phyloP scores from a whole-genome alignment of 2,329 filamentous ascomycete genomes.

The Chalara sp. region DNA sequence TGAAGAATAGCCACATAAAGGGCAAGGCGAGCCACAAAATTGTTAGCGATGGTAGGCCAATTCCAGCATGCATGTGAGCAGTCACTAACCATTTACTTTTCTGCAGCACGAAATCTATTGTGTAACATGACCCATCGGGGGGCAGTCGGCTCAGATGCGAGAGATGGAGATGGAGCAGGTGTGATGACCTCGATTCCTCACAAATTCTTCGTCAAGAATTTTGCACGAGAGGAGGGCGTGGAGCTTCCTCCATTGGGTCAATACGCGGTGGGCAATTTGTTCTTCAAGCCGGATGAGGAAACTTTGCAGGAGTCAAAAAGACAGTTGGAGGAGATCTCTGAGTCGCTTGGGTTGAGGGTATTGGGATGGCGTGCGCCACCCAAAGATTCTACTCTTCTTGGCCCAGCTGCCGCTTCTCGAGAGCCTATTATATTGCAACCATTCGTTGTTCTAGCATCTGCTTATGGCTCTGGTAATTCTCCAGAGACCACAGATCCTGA shows the following conservation, averaged over 20 bases:
- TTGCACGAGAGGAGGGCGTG: constrained; percentile 82
- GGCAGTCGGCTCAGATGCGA: constrained; percentile 93
- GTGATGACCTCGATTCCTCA: constrained; percentile 99
- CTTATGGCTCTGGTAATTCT: constrained; percentile 74
- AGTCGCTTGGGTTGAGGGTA: constrained; percentile 79
- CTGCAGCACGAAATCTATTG: constrained; percentile 76
- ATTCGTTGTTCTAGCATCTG: constrained; percentile 80
- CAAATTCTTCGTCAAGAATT: constrained; percentile 98
- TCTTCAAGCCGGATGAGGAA: constrained; percentile 95
- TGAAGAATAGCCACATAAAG: constrained; percentile 75
- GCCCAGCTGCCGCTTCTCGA: constrained; percentile 84
- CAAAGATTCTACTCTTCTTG: constrained; percentile 85
- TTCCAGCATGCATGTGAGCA: constrained; percentile 2
- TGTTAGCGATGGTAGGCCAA: constrained; percentile 77
- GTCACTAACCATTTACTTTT: constrained; percentile 26
- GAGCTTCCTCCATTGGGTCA: constrained; percentile 83
- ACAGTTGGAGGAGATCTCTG: constrained; percentile 90
- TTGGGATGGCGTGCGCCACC: constrained; percentile 96
- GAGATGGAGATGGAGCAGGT: constrained; percentile 96
- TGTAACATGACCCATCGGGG: constrained; percentile 99
- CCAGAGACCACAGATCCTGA: constrained; percentile 74
- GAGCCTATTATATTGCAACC: constrained; percentile 95
- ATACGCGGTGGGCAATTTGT: constrained; percentile 95
- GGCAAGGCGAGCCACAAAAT: constrained; percentile 97
- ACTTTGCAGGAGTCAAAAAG: constrained; percentile 83